These are phyloP conservation scores for Fragosphaeria purpurea DNA, from an alignment of 2,329 filamentous ascomycete species.

Conservation along the genomic window DNA sequence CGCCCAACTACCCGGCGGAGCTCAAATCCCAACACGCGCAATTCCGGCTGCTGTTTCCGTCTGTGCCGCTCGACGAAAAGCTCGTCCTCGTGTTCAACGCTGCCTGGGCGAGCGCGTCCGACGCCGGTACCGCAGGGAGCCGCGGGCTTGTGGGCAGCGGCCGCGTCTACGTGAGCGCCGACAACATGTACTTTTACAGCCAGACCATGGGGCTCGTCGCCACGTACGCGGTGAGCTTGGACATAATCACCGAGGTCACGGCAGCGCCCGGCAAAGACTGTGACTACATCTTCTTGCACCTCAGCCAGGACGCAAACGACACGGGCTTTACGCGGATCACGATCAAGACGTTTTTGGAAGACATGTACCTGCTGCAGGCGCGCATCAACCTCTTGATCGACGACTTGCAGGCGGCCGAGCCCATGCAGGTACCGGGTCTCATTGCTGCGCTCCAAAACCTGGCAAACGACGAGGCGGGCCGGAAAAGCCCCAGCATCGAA, in stretches of 20 bases:
- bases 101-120: constrained; percentile 58
- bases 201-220: constrained; percentile 86
- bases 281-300: constrained; percentile 83
- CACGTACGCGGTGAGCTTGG: constrained; percentile 66
- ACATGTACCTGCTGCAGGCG: constrained; percentile 69
- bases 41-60: constrained; percentile 83
- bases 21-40: constrained; percentile 83
- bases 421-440: constrained; percentile 57
- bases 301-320: constrained; percentile 50
- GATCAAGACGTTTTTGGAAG: constrained; percentile 87
- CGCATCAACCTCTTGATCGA: constrained; percentile 79
- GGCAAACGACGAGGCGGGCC: constrained; percentile 52
- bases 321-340: constrained; percentile 64
- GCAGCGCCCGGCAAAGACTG: constrained; percentile 82
- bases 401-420: constrained; percentile 63
- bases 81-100: constrained; percentile 87
- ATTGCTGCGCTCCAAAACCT: constrained; percentile 65
- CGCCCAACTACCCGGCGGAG: constrained; percentile 67
- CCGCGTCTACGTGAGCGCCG: constrained; percentile 76
- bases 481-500: constrained; percentile 64
- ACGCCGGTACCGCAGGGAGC: constrained; percentile 28
- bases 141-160: constrained; percentile 54
- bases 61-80: constrained; percentile 66
- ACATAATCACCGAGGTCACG: constrained; percentile 77
- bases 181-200: constrained; percentile 92